Base-by-base conservation (phyloP, 371 early-diverging fungal species). In the Lichtheimia ornata region DNA sequence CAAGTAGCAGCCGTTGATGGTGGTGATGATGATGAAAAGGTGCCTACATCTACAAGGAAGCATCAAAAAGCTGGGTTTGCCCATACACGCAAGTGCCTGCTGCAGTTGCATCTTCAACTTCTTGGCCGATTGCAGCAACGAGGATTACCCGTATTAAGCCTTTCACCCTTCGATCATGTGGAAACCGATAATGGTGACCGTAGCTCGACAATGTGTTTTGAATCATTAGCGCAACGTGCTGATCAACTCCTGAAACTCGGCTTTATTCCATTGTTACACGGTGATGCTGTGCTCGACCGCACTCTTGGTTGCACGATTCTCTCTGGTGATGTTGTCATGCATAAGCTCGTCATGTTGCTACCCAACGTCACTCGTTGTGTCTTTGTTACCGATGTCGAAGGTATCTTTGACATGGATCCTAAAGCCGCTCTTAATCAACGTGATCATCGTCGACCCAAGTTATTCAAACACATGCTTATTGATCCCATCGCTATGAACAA, bases 311-410 rank as follows among this genome's bases (percentile, higher is more conserved):
- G 75, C 50, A 74, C 77, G n/a, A 71, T 83, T 53, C 56, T 81
- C 9, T 79, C 79, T 3, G 81, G 83, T 6, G 83, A 83, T 65
- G 65, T 74, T 41, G 55, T 81, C 22, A 68, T 83, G 68, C 66
- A 71, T 51, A 68, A 71, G 13, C 61, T 80, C 5, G 63, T 76
- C 40, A 64, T 59, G 49, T 52, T 53, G 3, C 15, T 75, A 5
- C 64, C 66, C 1, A 50, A 43, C 3, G 67, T 74, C 7, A 17
- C 53, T 9, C 73, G 81, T n/a, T 83, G 83, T 63, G 62, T 77
- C 0, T 83, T 79, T 61, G 25, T 83, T 6, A 83, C 81, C 2
- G 83, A 83, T 61, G 83, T 83, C 4, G 62, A 68, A 15, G 83
- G 83, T 20, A 65, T 83, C 1, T 83, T 68, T 59, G 58, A 71